Conservation (phyloP, 768 basidiomycete species). For the Erythrobasidium yunnanense region DNA sequence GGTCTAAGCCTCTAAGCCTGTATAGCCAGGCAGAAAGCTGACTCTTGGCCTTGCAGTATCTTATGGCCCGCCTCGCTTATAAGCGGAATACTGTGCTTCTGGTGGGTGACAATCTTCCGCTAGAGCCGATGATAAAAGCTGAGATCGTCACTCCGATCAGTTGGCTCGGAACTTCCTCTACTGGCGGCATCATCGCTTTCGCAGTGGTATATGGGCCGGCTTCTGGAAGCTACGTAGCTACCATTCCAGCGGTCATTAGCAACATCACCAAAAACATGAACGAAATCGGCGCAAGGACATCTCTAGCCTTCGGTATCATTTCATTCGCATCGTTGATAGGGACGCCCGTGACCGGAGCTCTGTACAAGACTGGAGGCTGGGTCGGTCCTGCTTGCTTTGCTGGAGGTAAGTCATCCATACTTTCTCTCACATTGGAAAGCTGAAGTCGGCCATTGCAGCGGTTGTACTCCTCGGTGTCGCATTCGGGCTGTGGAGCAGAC, state of each 20-base stretch:
- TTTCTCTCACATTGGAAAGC: not conserved
- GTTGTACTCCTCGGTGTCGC: not conserved
- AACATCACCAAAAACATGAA: conserved; percentile 34
- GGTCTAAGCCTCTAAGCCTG: too few relatives aligned
- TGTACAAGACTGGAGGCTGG: conserved; percentile 37
- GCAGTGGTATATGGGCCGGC: conserved; percentile 38
- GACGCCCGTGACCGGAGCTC: conserved; percentile 39
- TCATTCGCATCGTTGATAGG: conserved; percentile 37
- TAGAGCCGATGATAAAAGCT: too few relatives aligned
- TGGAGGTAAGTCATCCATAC: conserved; percentile 13
- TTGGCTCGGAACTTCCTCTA: too few relatives aligned
- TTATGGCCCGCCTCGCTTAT: conserved; percentile 4
- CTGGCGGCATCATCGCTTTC: conserved; percentile 36
- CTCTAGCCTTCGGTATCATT: conserved; percentile 37
- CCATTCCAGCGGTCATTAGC: conserved; percentile 34
- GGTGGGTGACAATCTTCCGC: conserved; percentile 5
- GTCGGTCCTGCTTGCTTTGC: conserved; percentile 26
- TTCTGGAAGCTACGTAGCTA: conserved; percentile 36
- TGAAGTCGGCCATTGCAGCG: not conserved
- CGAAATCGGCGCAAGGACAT: conserved; percentile 38
- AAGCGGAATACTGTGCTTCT: conserved; percentile 7
- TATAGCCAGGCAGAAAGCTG: too few relatives aligned
- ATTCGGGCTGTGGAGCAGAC: too few relatives aligned
- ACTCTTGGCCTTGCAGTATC: not conserved
- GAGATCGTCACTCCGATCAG: too few relatives aligned